Base-by-base conservation (phyloP, 257 asterid species). In the Ballota nigra region DNA sequence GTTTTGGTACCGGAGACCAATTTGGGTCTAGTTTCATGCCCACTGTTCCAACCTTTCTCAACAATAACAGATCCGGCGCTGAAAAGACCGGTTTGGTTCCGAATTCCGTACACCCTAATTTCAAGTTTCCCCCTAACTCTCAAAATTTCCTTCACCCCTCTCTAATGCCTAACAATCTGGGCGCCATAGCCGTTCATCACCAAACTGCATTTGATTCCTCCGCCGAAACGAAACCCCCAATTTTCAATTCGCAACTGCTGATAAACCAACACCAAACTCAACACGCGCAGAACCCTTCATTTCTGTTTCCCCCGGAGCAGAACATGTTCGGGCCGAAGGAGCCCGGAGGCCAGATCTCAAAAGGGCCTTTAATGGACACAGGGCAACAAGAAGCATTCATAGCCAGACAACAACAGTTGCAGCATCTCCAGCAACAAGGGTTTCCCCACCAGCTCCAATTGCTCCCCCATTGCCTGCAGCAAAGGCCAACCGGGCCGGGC, bases 281-380 rank as follows among this genome's bases (percentile, higher is more conserved):
- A 23, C 88, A 85, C 13, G 36, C 80, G 6, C 92, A 80, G 26
- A 86, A 82, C 66, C 88, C 88, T 10, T 79, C 97, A 0, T 86
- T 87, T 18, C 80, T 85, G 81, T 72, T 86, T 74, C 94, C 97
- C 9, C 96, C 83, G 4, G 93, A 87, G n/a, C 96, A 77, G 66
- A 81, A 64, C 78, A 45, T 74, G 51, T 78, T 74, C 64, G 72
- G 70, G 26, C 89, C 88, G 70, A 96, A 85, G 75, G 88, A 83
- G 62, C 82, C 84, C 53, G 81, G 72, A 57, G 38, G 59, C 78
- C 88, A 78, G 69, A 79, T 84, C 77, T 77, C 85, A 16, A 76
- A 79, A 60, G 80, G 84, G 28, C 66, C 83, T 12, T 84, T 81
- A 70, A 66, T 80, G 10, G 89, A 84, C 59, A 81, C 88, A 2